Conservation (phyloP, 768 basidiomycete species). For the Leccinellum rugosiceps region DNA sequence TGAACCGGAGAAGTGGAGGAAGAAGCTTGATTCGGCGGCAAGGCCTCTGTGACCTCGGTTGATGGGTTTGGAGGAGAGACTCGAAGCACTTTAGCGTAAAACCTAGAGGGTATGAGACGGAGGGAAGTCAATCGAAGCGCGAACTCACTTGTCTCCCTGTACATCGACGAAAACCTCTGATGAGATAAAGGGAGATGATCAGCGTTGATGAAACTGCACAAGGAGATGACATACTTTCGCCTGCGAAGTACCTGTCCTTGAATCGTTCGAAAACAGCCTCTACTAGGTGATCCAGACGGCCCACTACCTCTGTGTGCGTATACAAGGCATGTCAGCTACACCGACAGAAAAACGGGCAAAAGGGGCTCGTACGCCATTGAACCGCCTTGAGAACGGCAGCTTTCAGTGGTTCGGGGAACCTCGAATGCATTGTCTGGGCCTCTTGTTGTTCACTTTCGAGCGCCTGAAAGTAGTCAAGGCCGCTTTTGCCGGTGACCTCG, state of each 20-base stretch:
- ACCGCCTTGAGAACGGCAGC: conserved; percentile 86
- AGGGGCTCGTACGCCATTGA: conserved; percentile 86
- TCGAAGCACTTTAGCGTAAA: conserved; percentile 76
- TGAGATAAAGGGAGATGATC: conserved; percentile 14
- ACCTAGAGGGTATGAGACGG: conserved; percentile 45
- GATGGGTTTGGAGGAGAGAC: conserved; percentile 67
- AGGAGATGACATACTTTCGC: conserved; percentile 68
- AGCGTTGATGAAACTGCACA: conserved; percentile 8
- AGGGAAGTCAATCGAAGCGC: not conserved
- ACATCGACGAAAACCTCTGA: conserved; percentile 88
- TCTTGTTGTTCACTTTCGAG: conserved; percentile 89
- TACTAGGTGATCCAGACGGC: conserved; percentile 90
- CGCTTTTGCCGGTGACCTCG: conserved; percentile 93
- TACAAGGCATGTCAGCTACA: conserved; percentile 11
- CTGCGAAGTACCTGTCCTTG: conserved; percentile 90
- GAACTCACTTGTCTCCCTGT: conserved; percentile 76
- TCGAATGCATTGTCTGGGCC: conserved; percentile 81
- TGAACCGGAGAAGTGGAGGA: conserved; percentile 49
- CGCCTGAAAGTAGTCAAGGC: conserved; percentile 92
- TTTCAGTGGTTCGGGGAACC: conserved; percentile 93
- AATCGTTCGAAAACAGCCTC: conserved; percentile 95
- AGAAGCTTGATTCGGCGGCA: conserved; percentile 24
- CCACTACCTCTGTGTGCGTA: conserved; percentile 79
- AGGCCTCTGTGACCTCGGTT: conserved; percentile 38
- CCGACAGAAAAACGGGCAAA: conserved; percentile 13